A percentile compares a stretch with the other conserved stretches of the same genome.
Evolutionary conservation across 306 rosid genomes (phyloP).

Genomic region (Vicia villosa): DNA sequence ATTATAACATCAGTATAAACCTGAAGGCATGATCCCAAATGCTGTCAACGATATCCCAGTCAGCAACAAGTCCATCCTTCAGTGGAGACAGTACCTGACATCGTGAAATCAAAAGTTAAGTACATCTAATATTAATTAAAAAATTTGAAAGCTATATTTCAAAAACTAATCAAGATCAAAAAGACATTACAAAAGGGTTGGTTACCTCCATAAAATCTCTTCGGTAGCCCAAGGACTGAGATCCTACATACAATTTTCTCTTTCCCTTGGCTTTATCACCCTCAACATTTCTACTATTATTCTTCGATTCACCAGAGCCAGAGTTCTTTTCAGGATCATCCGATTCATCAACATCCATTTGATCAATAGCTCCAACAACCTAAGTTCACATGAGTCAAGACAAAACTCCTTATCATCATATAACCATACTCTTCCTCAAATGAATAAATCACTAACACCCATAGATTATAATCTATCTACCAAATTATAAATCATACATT

Average conservation of each 20-base stretch:
- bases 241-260: conserved; percentile 81
- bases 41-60: conserved; percentile 96
- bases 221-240: conserved; percentile 89
- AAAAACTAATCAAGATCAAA: conserved; percentile 19
- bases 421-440: conserved; percentile 1
- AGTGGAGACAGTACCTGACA: conserved; percentile 77
- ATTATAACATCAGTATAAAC: conserved; percentile 45
- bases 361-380: conserved; percentile 94
- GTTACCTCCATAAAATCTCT: conserved; percentile 93
- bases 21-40: conserved; percentile 99
- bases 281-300: conserved; percentile 51
- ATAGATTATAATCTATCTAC: not conserved
- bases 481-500: not conserved
- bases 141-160: not conserved
- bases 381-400: conserved; percentile 41
- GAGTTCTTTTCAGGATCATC: conserved; percentile 68
- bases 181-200: conserved; percentile 17
- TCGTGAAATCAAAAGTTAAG: conserved; percentile 26
- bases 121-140: not conserved
- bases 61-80: conserved; percentile 89
- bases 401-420: not conserved
- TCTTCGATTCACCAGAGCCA: conserved; percentile 63
- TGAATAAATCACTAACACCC: not conserved
- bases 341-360: conserved; percentile 85
- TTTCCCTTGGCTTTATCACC: conserved; percentile 82